phyloP scores from a whole-genome alignment of 1,284 basidiomycete genomes.

The Irpex lacteus region DNA sequence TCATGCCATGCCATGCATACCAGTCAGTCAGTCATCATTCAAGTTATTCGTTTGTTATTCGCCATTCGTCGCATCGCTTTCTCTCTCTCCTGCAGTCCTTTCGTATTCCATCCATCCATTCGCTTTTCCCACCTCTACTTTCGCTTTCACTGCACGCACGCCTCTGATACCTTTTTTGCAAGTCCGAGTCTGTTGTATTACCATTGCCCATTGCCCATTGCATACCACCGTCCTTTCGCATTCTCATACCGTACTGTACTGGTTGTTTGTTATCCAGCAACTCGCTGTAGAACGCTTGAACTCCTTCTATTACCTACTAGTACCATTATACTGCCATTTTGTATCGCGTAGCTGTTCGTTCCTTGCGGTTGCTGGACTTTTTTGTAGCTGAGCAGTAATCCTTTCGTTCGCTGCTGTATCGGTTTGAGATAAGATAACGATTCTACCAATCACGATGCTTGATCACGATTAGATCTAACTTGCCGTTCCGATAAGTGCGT shows the following conservation, averaged over 20 bases:
- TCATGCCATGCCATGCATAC: no score
- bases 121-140: not conserved
- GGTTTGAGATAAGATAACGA: no score
- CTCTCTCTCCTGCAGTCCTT: not conserved
- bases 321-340: not conserved
- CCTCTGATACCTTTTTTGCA: not conserved
- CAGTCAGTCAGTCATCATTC: no score
- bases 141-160: not conserved
- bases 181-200: not conserved
- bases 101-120: not conserved
- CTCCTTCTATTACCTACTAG: not conserved
- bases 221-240: not conserved
- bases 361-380: not conserved
- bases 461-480: no score
- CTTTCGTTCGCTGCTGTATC: no score
- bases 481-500: no score
- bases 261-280: not conserved
- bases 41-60: not conserved
- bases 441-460: no score
- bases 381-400: no score
- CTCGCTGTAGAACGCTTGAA: not conserved
- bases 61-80: not conserved
- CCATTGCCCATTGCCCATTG: not conserved
- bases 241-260: not conserved
- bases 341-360: not conserved